Evolutionary conservation across 305 asterid species (phyloP), one percentile per base, ranked within the genome.

Genomic region (Rubia peregrina): DNA sequence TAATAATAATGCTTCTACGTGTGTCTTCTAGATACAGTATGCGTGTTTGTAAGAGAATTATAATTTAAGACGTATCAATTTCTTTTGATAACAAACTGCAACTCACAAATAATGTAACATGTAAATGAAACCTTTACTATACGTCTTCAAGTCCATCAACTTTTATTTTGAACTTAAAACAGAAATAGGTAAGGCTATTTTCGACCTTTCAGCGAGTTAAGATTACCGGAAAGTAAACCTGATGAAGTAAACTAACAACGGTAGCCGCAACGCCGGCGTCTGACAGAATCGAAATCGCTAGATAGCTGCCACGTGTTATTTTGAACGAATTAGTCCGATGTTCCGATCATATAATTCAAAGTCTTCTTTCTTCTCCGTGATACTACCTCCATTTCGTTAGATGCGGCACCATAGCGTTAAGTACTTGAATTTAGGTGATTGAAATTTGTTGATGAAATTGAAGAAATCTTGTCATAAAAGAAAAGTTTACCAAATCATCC

Each of bases 301-400:
- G 24, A 40, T 13, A 67, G 46, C 30, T 79, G 84, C 86, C 88
- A 83, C 85, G 87, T 81, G 78, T 79, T 44, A 38, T 38, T 61
- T 41, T 8, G 48, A 67, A 68, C 68, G 36, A 68, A 61, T 75
- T 57, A 1, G 60, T 36, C 44, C 10, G 46, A 4, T 53, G 19
- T 42, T 51, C 24, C 16, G 16, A 26, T 0, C 51, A 36, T 8
- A 38, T 75, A 81, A 60, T 65, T 63, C 38, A 57, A 66, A 71
- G 74, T 42, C 78, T 33, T 4, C 24, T 6, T 59, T 72, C 22
- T 0, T 67, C 22, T n/a, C n/a, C n/a, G n/a, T n/a, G n/a, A n/a
- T n/a, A n/a, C n/a, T n/a, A n/a, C n/a, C n/a, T n/a, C n/a, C n/a
- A n/a, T n/a, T n/a, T n/a, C n/a, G n/a, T n/a, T n/a, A n/a, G n/a